Percentiles rank a stretch among this genome's conserved stretches.
phyloP scores from a whole-genome alignment of 176 grass and related monocot species.

The Oryza australiensis region DNA sequence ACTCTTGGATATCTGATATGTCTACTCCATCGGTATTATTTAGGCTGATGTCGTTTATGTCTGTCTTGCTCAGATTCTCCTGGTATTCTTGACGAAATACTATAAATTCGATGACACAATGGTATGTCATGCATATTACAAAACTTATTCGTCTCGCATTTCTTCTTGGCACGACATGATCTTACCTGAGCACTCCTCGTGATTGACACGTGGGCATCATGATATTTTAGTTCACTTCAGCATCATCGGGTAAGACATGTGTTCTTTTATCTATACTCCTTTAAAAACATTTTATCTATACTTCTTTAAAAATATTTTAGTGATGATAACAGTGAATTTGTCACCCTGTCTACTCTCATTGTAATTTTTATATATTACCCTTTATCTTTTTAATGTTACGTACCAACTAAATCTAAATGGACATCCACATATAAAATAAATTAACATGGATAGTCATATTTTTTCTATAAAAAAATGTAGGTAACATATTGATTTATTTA shows the following conservation, averaged over 20 bases:
- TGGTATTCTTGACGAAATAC: constrained; percentile 82
- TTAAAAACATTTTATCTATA: no score
- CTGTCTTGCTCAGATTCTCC: constrained; percentile 54
- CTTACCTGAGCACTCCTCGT: neutral
- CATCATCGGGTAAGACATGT: constrained; percentile 86
- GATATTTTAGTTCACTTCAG: constrained; percentile 99
- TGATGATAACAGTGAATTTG: no score
- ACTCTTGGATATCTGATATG: constrained; percentile 1
- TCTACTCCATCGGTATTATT: neutral
- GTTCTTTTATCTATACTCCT: constrained; percentile 49
- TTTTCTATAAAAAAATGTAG: no score
- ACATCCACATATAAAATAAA: no score
- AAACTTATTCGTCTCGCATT: neutral
- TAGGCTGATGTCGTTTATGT: constrained; percentile 30
- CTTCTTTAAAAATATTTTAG: no score
- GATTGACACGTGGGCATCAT: constrained; percentile 80
- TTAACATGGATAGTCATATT: no score
- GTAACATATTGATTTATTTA: no score
- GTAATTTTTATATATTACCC: no score
- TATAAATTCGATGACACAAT: constrained; percentile 75
- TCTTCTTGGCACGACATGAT: neutral
- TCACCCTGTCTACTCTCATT: no score
- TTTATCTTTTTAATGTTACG: no score
- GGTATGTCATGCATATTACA: constrained; percentile 42
- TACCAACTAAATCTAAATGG: no score